These are phyloP conservation scores for Plasmodium malariae DNA, from an alignment of 169 alveolate species.

Conservation along the genomic window DNA sequence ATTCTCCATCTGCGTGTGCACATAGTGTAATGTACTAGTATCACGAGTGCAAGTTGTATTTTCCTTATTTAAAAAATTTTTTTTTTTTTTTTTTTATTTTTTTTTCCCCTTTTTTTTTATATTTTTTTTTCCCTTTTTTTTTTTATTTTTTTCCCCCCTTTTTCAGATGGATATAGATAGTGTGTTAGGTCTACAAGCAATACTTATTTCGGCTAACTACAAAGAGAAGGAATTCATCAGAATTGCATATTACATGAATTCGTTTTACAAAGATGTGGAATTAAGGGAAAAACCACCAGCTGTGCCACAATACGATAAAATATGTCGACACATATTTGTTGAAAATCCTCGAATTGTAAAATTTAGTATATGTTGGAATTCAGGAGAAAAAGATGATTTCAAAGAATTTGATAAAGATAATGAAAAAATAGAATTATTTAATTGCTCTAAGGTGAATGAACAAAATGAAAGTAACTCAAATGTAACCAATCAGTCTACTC, in stretches of 20 bases:
- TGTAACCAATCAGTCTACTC: slow-evolving; percentile 33
- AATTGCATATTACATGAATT: slow-evolving; percentile 97
- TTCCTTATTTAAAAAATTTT: neutral
- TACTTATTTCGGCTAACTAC: slow-evolving; percentile 95
- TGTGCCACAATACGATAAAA: slow-evolving; percentile 91
- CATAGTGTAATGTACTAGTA: no score
- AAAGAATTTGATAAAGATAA: slow-evolving; percentile 80
- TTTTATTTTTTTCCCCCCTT: neutral
- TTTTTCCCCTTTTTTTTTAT: no score
- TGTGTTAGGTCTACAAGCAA: slow-evolving; percentile 97
- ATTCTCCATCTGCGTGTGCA: no score
- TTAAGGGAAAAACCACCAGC: slow-evolving; percentile 96
- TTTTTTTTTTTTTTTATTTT: neutral
- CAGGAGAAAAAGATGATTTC: slow-evolving; percentile 76
- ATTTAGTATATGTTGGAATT: slow-evolving; percentile 97
- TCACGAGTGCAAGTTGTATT: no score
- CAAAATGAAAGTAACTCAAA: slow-evolving; percentile 53
- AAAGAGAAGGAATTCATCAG: slow-evolving; percentile 96
- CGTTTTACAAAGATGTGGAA: slow-evolving; percentile 93
- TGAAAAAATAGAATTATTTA: slow-evolving; percentile 71
- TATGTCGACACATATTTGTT: slow-evolving; percentile 92
- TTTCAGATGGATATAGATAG: slow-evolving; percentile 86
- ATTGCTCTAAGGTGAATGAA: slow-evolving; percentile 36
- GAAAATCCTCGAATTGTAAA: slow-evolving; percentile 98
- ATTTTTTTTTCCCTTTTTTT: neutral